Conservation (phyloP, 805 yeast genomes). For the Cyberlindnera maritima region DNA sequence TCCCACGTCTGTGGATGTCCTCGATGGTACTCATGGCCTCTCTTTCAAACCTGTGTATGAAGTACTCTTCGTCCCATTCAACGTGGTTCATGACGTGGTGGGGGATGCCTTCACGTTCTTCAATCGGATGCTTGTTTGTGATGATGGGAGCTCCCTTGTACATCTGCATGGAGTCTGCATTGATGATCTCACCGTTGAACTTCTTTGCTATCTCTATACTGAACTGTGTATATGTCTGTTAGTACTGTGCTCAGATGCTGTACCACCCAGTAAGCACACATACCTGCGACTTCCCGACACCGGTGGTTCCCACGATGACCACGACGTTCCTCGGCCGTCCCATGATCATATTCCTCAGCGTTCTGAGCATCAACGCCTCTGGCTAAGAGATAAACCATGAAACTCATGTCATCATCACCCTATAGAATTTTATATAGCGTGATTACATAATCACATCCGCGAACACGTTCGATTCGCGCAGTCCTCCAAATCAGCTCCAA, state of each 20-base stretch:
- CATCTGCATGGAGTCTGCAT: conserved; percentile 98
- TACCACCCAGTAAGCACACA: conserved; percentile 47
- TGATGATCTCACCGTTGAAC: conserved; percentile 84
- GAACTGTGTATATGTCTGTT: conserved; percentile 37
- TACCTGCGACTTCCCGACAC: conserved; percentile 91
- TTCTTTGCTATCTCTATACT: conserved; percentile 75
- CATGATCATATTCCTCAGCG: conserved; percentile 14
- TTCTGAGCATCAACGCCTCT: conserved; percentile 14
- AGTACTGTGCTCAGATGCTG: too few relatives aligned
- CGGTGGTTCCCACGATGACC: conserved; percentile 88
- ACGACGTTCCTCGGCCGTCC: conserved; percentile 40
- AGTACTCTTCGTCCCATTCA: conserved; percentile 76
- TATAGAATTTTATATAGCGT: too few relatives aligned
- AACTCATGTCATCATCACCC: too few relatives aligned
- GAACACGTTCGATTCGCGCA: background rate
- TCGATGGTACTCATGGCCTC: conserved; percentile 66
- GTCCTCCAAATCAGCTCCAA: background rate
- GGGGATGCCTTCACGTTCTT: conserved; percentile 67
- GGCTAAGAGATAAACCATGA: too few relatives aligned
- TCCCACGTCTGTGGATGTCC: conserved; percentile 63
- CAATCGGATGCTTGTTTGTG: conserved; percentile 88
- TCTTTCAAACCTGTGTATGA: conserved; percentile 69
- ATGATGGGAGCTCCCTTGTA: conserved; percentile 70
- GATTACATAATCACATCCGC: background rate
- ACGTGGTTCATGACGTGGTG: conserved; percentile 91